A percentile compares a stretch with the other conserved stretches of the same genome.
Evolutionary conservation across 2,329 filamentous ascomycete species (phyloP).

Genomic region (Exserohilum rostratum): DNA sequence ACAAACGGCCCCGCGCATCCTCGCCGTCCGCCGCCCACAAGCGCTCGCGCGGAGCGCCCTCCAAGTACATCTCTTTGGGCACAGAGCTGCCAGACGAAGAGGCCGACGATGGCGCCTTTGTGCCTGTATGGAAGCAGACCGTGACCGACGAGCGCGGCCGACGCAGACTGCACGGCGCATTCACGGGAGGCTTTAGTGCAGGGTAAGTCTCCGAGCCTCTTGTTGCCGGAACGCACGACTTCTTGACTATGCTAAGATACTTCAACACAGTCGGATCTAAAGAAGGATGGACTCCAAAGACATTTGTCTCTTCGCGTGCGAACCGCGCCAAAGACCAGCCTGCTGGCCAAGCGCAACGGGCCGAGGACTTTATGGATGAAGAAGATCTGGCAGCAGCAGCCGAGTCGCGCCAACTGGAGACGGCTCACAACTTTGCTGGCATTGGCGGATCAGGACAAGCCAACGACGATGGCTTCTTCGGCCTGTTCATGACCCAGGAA

Average conservation of each 20-base stretch:
- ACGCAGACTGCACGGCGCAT: slow-evolving; percentile 91
- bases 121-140: slow-evolving; percentile 98
- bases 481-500: slow-evolving; percentile 72
- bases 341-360: slow-evolving; percentile 63
- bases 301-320: slow-evolving; percentile 86
- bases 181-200: slow-evolving; percentile 95
- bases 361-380: slow-evolving; percentile 97
- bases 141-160: slow-evolving; percentile 90
- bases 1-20: slow-evolving; percentile 40
- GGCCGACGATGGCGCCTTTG: slow-evolving; percentile 88
- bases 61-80: slow-evolving; percentile 60
- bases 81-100: slow-evolving; percentile 79
- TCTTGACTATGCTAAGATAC: slow-evolving; percentile 67
- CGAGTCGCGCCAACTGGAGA: slow-evolving; percentile 77
- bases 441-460: slow-evolving; percentile 69
- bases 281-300: slow-evolving; percentile 93
- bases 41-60: slow-evolving; percentile 66
- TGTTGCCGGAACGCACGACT: slow-evolving; percentile 28
- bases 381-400: slow-evolving; percentile 89
- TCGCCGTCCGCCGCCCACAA: slow-evolving; percentile 63
- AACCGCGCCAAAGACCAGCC: slow-evolving; percentile 73
- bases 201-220: slow-evolving; percentile 65
- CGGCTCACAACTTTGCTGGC: slow-evolving; percentile 73
- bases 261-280: slow-evolving; percentile 99
- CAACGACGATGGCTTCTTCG: slow-evolving; percentile 65